Evolutionary conservation across 163 green algal species (phyloP).

Genomic region (Coccomyxa subellipsoidea): DNA sequence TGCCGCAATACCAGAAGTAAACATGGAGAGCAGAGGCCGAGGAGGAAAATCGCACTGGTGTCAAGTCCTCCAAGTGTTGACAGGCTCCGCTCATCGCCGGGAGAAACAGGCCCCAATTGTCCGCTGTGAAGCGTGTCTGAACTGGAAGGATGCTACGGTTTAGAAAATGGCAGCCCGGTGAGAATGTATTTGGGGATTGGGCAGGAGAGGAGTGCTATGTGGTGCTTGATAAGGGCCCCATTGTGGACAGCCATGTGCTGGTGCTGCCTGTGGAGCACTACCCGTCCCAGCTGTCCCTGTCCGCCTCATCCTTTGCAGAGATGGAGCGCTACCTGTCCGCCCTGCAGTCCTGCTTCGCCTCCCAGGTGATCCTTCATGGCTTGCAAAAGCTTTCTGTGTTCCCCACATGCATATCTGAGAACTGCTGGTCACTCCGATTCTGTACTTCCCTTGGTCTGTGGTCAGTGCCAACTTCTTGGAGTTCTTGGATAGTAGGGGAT

Average conservation of each 20-base stretch:
- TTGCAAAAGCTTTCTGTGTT: too few relatives aligned
- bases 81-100: too few relatives aligned
- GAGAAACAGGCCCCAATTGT: too few relatives aligned
- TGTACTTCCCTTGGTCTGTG: neutral
- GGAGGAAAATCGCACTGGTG: too few relatives aligned
- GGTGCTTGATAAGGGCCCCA: slow-evolving; percentile 84
- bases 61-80: too few relatives aligned
- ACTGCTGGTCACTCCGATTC: neutral
- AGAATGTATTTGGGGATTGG: neutral
- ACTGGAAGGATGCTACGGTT: neutral
- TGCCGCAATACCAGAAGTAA: too few relatives aligned
- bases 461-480: too few relatives aligned
- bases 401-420: neutral
- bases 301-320: slow-evolving; percentile 34
- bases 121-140: neutral
- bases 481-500: too few relatives aligned
- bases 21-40: too few relatives aligned
- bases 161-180: too few relatives aligned
- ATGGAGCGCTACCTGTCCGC: slow-evolving; percentile 72
- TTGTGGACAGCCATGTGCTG: slow-evolving; percentile 76
- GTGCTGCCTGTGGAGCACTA: slow-evolving; percentile 91
- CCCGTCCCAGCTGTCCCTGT: slow-evolving; percentile 45
- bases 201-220: slow-evolving; percentile 81
- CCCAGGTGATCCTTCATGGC: slow-evolving; percentile 28
- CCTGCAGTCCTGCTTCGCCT: slow-evolving; percentile 62